These are phyloP conservation scores for Vaccinium myrtillus DNA, from an alignment of 148 eudicot species.

Conservation along the genomic window DNA sequence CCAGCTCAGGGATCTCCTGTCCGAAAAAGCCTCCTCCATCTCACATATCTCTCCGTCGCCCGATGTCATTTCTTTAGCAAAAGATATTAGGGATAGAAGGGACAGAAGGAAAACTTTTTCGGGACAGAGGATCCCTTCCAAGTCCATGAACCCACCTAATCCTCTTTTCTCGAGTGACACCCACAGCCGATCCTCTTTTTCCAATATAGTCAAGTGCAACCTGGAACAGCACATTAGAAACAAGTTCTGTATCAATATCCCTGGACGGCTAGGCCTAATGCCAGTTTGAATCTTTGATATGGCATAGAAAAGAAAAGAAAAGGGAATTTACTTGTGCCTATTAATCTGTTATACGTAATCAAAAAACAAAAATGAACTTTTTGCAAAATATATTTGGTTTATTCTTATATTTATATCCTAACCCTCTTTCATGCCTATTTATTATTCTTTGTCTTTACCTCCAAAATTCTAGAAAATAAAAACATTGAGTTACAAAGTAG, in stretches of 20 bases:
- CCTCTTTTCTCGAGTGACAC: constrained; percentile 84
- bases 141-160: constrained; percentile 43
- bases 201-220: constrained; percentile 96
- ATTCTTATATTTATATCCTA: not conserved
- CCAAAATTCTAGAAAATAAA: not conserved
- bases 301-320: not conserved
- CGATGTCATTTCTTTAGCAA: not conserved
- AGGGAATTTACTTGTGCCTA: not conserved
- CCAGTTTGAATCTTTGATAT: not conserved
- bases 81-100: not conserved
- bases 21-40: not conserved
- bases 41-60: not conserved
- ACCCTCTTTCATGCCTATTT: not conserved
- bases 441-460: not conserved
- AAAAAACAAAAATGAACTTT: not conserved
- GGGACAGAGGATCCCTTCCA: not conserved
- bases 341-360: not conserved
- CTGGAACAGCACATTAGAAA: constrained; percentile 26
- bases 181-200: constrained; percentile 90
- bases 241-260: not conserved
- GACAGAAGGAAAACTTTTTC: not conserved
- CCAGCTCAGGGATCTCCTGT: not conserved
- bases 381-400: not conserved
- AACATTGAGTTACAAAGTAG: not conserved
- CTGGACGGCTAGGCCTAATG: not conserved